Percentiles rank a stretch among this genome's conserved stretches.
These are phyloP conservation scores for Quercus lobata DNA, from an alignment of 331 rosid genomes.

Conservation along the genomic window DNA sequence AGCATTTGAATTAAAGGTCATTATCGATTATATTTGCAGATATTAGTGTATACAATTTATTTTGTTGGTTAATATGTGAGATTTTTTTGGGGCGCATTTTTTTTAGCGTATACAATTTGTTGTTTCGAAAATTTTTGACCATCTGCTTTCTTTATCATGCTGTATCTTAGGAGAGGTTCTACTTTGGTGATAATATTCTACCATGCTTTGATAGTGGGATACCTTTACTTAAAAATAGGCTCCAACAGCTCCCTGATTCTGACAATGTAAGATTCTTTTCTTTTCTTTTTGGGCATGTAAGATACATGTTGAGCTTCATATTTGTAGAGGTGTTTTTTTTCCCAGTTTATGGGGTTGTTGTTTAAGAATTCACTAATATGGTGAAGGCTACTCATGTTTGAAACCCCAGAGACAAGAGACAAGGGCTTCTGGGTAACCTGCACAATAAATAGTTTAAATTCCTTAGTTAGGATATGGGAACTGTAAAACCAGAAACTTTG, in stretches of 20 bases:
- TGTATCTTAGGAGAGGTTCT: conserved; percentile 79
- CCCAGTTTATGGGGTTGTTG: not conserved
- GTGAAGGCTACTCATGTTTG: not conserved
- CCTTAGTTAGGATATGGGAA: not conserved
- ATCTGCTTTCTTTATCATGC: conserved; percentile 8
- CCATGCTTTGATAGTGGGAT: conserved; percentile 99
- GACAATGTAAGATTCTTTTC: conserved; percentile 55
- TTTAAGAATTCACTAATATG: not conserved
- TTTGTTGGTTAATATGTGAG: not conserved
- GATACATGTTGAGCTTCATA: not conserved
- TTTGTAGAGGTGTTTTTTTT: not conserved
- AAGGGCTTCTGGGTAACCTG: not conserved
- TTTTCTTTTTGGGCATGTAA: not conserved
- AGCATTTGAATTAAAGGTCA: not conserved
- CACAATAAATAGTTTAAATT: not conserved
- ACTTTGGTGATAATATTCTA: conserved; percentile 91
- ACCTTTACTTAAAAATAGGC: conserved; percentile 83
- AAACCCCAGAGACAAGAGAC: not conserved
- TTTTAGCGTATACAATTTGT: not conserved
- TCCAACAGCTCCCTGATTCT: conserved; percentile 91
- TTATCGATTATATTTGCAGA: too few relatives aligned
- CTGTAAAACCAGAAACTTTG: not conserved
- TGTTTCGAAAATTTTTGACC: conserved; percentile 1
- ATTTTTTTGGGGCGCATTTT: not conserved
- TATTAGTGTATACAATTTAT: not conserved